Base-by-base conservation (phyloP, 352 stramenopile genomes). In the Globisporangium yorkense region DNA sequence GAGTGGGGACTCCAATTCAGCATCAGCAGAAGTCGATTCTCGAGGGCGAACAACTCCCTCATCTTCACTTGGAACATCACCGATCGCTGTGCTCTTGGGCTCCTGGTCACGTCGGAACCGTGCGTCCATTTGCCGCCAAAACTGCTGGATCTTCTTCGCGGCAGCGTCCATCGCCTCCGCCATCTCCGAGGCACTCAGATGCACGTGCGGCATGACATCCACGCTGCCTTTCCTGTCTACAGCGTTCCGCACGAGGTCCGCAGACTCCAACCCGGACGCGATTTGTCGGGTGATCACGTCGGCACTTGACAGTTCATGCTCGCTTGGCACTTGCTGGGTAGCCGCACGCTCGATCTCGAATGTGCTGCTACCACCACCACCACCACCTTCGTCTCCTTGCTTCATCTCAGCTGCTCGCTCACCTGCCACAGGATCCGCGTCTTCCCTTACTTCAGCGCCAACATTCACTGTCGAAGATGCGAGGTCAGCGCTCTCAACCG, bases 81-180 rank as follows among this genome's bases (percentile, higher is more conserved):
- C 33, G 33, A 12, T 12, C 33, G 3, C 7, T 12, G 33, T 39
- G 33, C 8, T 8, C 7, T 8, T 9, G 8, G 33, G 12, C 33
- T 37, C 56, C 24, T 4, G 2, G 16, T 35, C 44, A 13, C 39
- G 47, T 21, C 27, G 40, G 39, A 50, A 64, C 8, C 52, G 59
- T 37, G 33, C 45, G 27, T 55, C 59, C 51, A 65, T 55, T 6
- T 59, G 39, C 7, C 60, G 60, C 54, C 60, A 66, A 21, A 66
- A 66, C 47, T 62, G 60, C 37, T 66, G 60, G 45, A 66, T 66
- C 54, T 51, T 61, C 9, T 40, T 27, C 46, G 55, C 60, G 3
- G 60, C 60, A 15, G 39, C 45, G 2, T 63, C 39, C 46, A 66
- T 66, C 20, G 54, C 60, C 35, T 57, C n/a, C 41, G 51, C 27